A percentile compares a stretch with the other conserved stretches of the same genome.
phyloP scores from a whole-genome alignment of 495 filamentous ascomycete species.

The Saxophila tyrrhenica region DNA sequence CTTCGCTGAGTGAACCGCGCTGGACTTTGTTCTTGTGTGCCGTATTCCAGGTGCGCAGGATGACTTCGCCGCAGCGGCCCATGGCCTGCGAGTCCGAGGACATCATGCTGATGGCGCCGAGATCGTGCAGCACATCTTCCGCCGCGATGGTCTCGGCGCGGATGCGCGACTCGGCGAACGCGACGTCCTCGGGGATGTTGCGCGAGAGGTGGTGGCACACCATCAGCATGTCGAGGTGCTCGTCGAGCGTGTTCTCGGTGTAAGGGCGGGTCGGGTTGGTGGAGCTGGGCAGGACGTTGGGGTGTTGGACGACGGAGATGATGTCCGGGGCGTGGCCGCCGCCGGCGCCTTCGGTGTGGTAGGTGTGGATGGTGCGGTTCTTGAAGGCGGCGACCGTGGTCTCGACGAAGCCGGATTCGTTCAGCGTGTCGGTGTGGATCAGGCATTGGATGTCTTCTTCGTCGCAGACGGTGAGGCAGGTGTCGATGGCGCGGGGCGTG shows the following conservation, averaged over 20 bases:
- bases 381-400: slow-evolving; percentile 82
- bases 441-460: slow-evolving; percentile 86
- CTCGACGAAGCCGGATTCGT: slow-evolving; percentile 95
- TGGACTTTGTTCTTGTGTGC: slow-evolving; percentile 96
- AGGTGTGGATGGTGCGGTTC: slow-evolving; percentile 87
- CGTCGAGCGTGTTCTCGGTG: slow-evolving; percentile 87
- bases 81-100: slow-evolving; percentile 92
- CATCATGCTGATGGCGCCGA: slow-evolving; percentile 98
- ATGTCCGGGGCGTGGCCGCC: slow-evolving; percentile 97
- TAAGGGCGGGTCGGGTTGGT: slow-evolving; percentile 93
- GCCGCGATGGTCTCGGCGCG: slow-evolving; percentile 93
- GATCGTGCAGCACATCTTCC: slow-evolving; percentile 91
- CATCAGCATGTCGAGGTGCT: slow-evolving; percentile 99
- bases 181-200: slow-evolving; percentile 90
- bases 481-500: slow-evolving; percentile 86
- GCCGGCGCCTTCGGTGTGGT: slow-evolving; percentile 95
- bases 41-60: slow-evolving; percentile 93
- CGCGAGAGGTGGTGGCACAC: slow-evolving; percentile 90
- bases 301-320: slow-evolving; percentile 82
- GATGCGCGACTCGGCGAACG: slow-evolving; percentile 92
- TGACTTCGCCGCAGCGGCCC: slow-evolving; percentile 92
- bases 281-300: slow-evolving; percentile 83
- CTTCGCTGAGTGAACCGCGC: slow-evolving; percentile 63
- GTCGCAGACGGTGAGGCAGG: slow-evolving; percentile 80
- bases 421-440: slow-evolving; percentile 96